A percentile compares a stretch with the other conserved stretches of the same genome.
phyloP scores from a whole-genome alignment of 1,139 yeast genomes.

The Hyphopichia wangnamkhiaoensis region DNA sequence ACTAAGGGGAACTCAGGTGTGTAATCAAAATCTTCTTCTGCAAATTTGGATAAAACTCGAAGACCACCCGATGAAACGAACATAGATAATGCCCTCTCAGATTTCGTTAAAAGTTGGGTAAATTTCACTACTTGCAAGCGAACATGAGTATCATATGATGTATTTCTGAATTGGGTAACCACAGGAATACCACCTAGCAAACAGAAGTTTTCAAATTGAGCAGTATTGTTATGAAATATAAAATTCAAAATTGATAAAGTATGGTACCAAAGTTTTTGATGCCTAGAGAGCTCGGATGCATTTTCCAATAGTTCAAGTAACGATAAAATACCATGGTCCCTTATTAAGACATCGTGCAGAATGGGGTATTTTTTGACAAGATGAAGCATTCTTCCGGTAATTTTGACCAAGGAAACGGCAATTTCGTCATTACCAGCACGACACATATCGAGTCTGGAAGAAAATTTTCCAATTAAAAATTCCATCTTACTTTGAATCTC shows the following conservation, averaged over 20 bases:
- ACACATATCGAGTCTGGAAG: conserved; percentile 32
- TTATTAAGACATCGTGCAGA: conserved; percentile 44
- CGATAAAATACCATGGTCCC: conserved; percentile 52
- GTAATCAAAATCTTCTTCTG: conserved; percentile 54
- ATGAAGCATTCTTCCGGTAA: conserved; percentile 44
- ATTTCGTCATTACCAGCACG: conserved; percentile 35
- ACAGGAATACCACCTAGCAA: conserved; percentile 60
- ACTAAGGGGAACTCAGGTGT: conserved; percentile 48
- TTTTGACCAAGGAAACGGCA: conserved; percentile 30
- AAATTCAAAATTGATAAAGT: conserved; percentile 42
- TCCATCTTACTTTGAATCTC: conserved; percentile 49
- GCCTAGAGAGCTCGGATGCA: conserved; percentile 32
- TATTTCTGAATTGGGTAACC: conserved; percentile 44
- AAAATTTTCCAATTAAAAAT: conserved; percentile 34
- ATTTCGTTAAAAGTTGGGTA: conserved; percentile 37
- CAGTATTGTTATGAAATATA: conserved; percentile 35
- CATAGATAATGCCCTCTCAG: conserved; percentile 46
- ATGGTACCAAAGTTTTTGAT: conserved; percentile 41
- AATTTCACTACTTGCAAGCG: conserved; percentile 49
- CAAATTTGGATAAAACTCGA: conserved; percentile 47
- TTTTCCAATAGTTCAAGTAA: conserved; percentile 49
- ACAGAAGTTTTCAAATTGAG: conserved; percentile 52
- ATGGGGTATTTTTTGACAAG: conserved; percentile 42
- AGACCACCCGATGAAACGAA: conserved; percentile 62
- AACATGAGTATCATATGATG: conserved; percentile 34